Evolutionary conservation across 352 stramenopile species (phyloP), one percentile per base, ranked within the genome.

Genomic region (Halophytophthora batemanensis): DNA sequence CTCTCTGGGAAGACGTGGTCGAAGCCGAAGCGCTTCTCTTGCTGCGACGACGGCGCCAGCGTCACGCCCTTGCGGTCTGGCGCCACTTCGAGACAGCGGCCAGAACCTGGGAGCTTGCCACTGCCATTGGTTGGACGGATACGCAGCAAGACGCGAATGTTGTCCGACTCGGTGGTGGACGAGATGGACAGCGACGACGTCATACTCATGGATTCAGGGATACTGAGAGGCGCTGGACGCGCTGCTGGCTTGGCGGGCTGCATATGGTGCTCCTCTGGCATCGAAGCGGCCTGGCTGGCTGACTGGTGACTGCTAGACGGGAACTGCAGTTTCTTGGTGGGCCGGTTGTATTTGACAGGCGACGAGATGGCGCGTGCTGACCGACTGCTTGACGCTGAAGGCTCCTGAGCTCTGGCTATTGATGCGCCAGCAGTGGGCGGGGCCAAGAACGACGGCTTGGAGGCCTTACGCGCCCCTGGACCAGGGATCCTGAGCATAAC

Each of bases 1-100:
- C n/a, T 67, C 28, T 87, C 74, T 0, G 59, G 56, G 41, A 95
- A 96, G 7, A 96, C 85, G 18, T 59, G 66, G 50, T 96, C 87
- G 49, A 96, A 92, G n/a, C 71, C 71, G 55, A 95, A 95, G 15
- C 70, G 67, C 51, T 94, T 94, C 45, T 89, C 77, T 38, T 94
- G 82, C 36, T 82, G 53, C 0, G 78, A 77, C 0, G 57, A 44
- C 1, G 78, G 83, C 2, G 69, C 75, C 29, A 93, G 65, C 23
- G 67, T 84, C 41, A 91, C 69, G 17, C 83, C 76, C 5, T 70
- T 72, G 25, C 73, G 66, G 35, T 91, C 73, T 0, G 67, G 69
- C 10, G 73, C 64, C 21, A 91, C 69, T 2, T 88, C 77, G 0
- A 90, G 47, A 51, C 69, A 85, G n/a, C 71, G 72, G 7, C 66